Percentiles rank a stretch among this genome's conserved stretches.
Evolutionary conservation across 2,329 filamentous ascomycete species (phyloP).

Genomic region (Aspergillus ruber): DNA sequence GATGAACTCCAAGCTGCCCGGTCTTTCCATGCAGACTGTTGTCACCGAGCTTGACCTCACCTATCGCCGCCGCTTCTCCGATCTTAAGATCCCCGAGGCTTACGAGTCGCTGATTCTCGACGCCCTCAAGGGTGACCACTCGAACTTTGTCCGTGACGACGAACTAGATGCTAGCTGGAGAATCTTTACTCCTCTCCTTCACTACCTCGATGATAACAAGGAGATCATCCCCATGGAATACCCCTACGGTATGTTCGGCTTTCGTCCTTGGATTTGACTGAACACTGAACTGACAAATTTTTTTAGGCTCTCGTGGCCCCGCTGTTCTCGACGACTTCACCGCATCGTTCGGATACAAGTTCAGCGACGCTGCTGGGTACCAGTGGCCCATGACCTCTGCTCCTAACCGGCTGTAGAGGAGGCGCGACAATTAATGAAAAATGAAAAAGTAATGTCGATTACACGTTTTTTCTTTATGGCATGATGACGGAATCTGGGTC

Average conservation of each 20-base stretch:
- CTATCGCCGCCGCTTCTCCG: constrained; percentile 95
- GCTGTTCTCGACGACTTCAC: constrained; percentile 97
- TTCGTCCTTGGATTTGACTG: background rate
- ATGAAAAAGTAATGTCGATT: constrained; percentile 13
- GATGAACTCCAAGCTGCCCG: constrained; percentile 99
- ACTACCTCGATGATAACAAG: constrained; percentile 98
- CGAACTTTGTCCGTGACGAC: constrained; percentile 96
- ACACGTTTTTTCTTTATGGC: constrained; percentile 5
- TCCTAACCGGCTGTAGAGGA: constrained; percentile 70
- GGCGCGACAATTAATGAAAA: constrained; percentile 2
- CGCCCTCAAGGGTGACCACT: constrained; percentile 97
- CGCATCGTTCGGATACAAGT: constrained; percentile 96
- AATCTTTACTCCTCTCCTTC: constrained; percentile 93
- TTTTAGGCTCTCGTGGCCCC: constrained; percentile 83
- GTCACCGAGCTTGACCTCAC: constrained; percentile 97
- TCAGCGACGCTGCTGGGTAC: constrained; percentile 92
- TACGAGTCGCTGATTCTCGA: constrained; percentile 98
- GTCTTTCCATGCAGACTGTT: constrained; percentile 98
- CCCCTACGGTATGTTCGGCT: constrained; percentile 70
- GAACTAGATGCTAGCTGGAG: constrained; percentile 97
- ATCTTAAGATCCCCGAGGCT: constrained; percentile 98
- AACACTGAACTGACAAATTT: background rate
- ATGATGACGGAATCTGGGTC: constrained; percentile 6
- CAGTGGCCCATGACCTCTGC: constrained; percentile 81
- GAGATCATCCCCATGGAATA: constrained; percentile 99